These are phyloP conservation scores for Tolypocladium tropicale DNA, from an alignment of 2,329 filamentous ascomycete genomes.

Conservation along the genomic window DNA sequence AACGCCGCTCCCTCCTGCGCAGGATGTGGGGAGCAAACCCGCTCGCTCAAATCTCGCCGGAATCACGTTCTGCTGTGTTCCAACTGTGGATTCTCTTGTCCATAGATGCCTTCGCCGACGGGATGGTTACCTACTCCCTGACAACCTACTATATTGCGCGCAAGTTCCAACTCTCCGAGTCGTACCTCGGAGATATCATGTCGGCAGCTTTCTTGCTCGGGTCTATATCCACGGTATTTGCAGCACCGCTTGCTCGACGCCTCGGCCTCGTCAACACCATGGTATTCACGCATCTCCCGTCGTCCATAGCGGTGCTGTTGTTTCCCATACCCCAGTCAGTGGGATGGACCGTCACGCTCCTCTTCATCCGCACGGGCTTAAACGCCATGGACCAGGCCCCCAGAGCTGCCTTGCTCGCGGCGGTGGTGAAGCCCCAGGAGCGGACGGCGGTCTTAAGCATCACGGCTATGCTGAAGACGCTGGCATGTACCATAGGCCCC, in stretches of 20 bases:
- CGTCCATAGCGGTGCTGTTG: constrained; percentile 47
- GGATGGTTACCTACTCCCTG: constrained; percentile 49
- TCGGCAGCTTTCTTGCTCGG: constrained; percentile 44
- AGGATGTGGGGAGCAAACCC: constrained; percentile 14
- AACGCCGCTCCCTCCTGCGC: neutral
- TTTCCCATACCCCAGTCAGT: constrained; percentile 46
- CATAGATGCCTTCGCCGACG: constrained; percentile 55
- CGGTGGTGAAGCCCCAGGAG: constrained; percentile 54
- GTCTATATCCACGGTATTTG: constrained; percentile 43
- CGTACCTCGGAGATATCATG: constrained; percentile 48
- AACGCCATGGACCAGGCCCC: constrained; percentile 64
- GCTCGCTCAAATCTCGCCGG: constrained; percentile 44
- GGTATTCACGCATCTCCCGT: constrained; percentile 53
- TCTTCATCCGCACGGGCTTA: constrained; percentile 49
- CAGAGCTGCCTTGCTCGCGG: constrained; percentile 54
- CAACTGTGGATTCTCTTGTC: constrained; percentile 55
- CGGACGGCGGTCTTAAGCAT: constrained; percentile 63
- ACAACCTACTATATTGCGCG: constrained; percentile 49
- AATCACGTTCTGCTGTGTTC: constrained; percentile 49
- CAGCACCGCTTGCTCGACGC: constrained; percentile 44
- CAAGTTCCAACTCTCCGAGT: constrained; percentile 45
- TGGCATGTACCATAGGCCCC: constrained; percentile 45
- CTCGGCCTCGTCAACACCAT: constrained; percentile 56
- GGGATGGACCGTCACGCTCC: constrained; percentile 39
- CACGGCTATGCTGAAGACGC: constrained; percentile 48